phyloP scores from a whole-genome alignment of 768 basidiomycete species.

The Hirschioporus abietinus region DNA sequence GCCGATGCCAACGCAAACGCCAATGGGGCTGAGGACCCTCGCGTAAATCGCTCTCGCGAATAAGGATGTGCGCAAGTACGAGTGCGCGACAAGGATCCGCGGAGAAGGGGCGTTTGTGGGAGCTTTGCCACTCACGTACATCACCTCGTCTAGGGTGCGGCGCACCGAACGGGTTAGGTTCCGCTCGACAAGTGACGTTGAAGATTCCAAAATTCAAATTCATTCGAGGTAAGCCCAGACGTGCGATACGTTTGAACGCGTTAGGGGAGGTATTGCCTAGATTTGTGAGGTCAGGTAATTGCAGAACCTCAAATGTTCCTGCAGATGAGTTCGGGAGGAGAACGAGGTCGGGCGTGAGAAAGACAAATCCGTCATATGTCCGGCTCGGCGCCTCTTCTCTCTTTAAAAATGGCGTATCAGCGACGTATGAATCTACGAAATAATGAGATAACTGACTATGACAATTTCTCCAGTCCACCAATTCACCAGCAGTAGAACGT shows the following conservation, averaged over 20 bases:
- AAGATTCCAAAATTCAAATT: conserved; percentile 11
- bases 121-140: background rate
- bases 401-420: conserved; percentile 4
- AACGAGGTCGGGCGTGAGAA: conserved; percentile 21
- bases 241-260: conserved; percentile 6
- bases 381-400: conserved; percentile 10
- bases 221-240: conserved; percentile 17
- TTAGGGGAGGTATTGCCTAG: background rate
- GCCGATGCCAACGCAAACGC: conserved; percentile 18
- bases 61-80: conserved; percentile 19
- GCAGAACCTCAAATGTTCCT: conserved; percentile 18
- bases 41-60: conserved; percentile 4
- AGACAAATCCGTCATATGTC: conserved; percentile 21
- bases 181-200: conserved; percentile 23
- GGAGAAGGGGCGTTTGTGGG: conserved; percentile 16
- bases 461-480: conserved; percentile 24
- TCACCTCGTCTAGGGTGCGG: background rate
- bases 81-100: conserved; percentile 19
- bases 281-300: conserved; percentile 9
- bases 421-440: background rate
- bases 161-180: conserved; percentile 19
- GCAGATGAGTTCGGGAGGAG: conserved; percentile 20
- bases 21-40: background rate
- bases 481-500: conserved; percentile 18
- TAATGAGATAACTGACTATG: conserved; percentile 16